These are phyloP conservation scores for Cyberlindnera bimundalis DNA, from an alignment of 805 yeast species.

Conservation along the genomic window DNA sequence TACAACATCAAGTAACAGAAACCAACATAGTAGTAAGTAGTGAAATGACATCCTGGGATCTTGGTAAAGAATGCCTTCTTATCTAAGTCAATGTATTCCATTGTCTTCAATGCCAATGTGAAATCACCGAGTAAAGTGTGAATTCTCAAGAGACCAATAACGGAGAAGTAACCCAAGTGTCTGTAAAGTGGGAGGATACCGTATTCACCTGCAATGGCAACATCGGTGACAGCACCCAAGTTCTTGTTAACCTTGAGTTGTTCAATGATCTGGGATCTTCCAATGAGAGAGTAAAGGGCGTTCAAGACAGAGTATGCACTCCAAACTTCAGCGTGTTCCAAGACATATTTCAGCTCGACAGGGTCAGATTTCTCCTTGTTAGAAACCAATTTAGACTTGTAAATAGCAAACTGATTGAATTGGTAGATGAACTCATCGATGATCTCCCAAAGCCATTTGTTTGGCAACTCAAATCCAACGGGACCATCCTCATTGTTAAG, in stretches of 20 bases:
- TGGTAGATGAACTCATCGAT: conserved; percentile 51
- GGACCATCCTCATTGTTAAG: conserved; percentile 42
- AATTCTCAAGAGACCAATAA: conserved; percentile 47
- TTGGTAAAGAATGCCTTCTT: conserved; percentile 45
- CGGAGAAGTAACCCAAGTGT: conserved; percentile 44
- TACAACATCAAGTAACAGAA: conserved; percentile 49
- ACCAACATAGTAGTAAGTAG: conserved; percentile 49
- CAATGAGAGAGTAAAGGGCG: conserved; percentile 44
- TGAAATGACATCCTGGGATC: conserved; percentile 47
- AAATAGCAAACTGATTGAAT: conserved; percentile 42
- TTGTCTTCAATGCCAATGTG: conserved; percentile 44
- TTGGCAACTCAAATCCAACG: conserved; percentile 43
- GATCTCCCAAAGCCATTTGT: conserved; percentile 50
- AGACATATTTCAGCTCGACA: conserved; percentile 36
- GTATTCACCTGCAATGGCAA: conserved; percentile 40
- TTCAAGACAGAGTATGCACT: conserved; percentile 44
- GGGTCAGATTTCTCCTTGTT: conserved; percentile 27
- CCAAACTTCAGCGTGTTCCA: conserved; percentile 42
- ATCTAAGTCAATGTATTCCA: conserved; percentile 44
- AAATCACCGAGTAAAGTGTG: conserved; percentile 49
- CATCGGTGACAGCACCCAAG: conserved; percentile 13
- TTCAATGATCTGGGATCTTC: conserved; percentile 29
- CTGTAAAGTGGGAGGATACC: conserved; percentile 42
- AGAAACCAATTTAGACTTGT: conserved; percentile 35
- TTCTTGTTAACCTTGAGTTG: conserved; percentile 17